Percentiles rank a stretch among this genome's conserved stretches.
Conservation (phyloP, 495 filamentous ascomycete genomes). For the Sporormia fimetaria region DNA sequence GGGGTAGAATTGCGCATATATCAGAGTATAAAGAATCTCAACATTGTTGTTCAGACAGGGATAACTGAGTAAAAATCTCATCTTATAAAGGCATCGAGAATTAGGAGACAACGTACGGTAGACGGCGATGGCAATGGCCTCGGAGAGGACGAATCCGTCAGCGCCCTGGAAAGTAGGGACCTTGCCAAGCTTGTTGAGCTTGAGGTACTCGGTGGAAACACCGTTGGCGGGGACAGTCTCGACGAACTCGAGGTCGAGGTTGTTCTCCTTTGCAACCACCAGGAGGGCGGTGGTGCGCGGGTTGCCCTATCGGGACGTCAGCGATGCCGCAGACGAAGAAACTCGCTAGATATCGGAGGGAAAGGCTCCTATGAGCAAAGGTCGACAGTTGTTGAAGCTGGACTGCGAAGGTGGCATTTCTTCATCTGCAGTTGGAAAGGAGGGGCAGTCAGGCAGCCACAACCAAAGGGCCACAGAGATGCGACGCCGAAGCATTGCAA, state of each 20-base stretch:
- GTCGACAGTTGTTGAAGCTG: conserved; percentile 24
- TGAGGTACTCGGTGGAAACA: conserved; percentile 60
- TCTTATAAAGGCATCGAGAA: conserved; percentile 41
- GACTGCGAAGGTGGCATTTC: no score
- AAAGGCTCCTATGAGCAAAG: no score
- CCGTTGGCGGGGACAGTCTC: conserved; percentile 50
- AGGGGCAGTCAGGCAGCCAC: conserved; percentile 9
- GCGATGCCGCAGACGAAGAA: no score
- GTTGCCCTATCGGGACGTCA: conserved; percentile 61
- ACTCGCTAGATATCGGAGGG: no score
- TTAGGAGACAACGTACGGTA: conserved; percentile 61
- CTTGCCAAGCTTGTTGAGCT: conserved; percentile 78
- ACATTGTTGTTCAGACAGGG: conserved; percentile 91
- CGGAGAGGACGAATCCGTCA: conserved; percentile 81
- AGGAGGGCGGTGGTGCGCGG: conserved; percentile 75
- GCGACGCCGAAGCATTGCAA: neutral
- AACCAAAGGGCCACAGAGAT: neutral
- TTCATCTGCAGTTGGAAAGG: neutral
- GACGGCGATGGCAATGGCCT: conserved; percentile 91
- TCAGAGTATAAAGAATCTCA: conserved; percentile 63
- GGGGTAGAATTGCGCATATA: conserved; percentile 21
- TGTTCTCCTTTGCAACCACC: conserved; percentile 92
- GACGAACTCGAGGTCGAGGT: conserved; percentile 77
- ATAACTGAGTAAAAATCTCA: conserved; percentile 89
- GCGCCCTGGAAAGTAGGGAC: conserved; percentile 83